Percentiles rank a stretch among this genome's conserved stretches.
Conservation (phyloP, 2,329 filamentous ascomycete species). For the Macrophomina pseudophaseolina region DNA sequence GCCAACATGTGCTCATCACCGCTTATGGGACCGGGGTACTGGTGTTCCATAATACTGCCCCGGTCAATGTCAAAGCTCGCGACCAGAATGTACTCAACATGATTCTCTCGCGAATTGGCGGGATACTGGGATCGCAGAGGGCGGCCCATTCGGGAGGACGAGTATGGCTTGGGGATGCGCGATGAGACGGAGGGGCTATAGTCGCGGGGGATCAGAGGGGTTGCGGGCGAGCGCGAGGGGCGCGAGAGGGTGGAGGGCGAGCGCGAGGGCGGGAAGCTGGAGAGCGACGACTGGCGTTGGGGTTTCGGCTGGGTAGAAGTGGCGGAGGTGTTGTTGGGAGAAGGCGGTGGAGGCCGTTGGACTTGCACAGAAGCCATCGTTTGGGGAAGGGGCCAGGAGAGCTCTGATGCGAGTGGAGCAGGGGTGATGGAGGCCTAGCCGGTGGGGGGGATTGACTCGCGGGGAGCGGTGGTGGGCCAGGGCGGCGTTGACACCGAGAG, state of each 20-base stretch:
- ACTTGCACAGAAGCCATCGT: constrained; percentile 39
- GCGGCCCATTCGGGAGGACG: constrained; percentile 30
- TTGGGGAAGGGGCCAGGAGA: constrained; percentile 25
- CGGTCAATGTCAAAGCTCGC: constrained; percentile 97
- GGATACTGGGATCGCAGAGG: constrained; percentile 56
- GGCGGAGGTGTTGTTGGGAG: not conserved
- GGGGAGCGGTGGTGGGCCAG: not conserved
- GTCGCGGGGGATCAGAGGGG: constrained; percentile 40
- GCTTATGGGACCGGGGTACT: constrained; percentile 92
- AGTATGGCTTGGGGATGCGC: constrained; percentile 34
- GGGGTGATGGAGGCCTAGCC: constrained; percentile 16
- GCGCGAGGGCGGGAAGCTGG: constrained; percentile 48
- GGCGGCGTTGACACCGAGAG: not conserved
- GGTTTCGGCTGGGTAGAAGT: constrained; percentile 27
- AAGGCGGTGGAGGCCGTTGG: constrained; percentile 33
- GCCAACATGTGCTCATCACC: constrained; percentile 98
- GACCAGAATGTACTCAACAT: constrained; percentile 98
- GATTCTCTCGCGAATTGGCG: constrained; percentile 66
- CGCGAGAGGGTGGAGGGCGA: constrained; percentile 45
- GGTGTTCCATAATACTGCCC: constrained; percentile 97
- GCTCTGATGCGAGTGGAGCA: constrained; percentile 19
- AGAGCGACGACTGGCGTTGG: constrained; percentile 48
- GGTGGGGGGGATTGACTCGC: constrained; percentile 22
- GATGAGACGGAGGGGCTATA: constrained; percentile 33
- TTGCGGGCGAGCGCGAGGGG: constrained; percentile 43